Evolutionary conservation across 768 basidiomycete genomes (phyloP).

Genomic region (Austroboletus eburneus): DNA sequence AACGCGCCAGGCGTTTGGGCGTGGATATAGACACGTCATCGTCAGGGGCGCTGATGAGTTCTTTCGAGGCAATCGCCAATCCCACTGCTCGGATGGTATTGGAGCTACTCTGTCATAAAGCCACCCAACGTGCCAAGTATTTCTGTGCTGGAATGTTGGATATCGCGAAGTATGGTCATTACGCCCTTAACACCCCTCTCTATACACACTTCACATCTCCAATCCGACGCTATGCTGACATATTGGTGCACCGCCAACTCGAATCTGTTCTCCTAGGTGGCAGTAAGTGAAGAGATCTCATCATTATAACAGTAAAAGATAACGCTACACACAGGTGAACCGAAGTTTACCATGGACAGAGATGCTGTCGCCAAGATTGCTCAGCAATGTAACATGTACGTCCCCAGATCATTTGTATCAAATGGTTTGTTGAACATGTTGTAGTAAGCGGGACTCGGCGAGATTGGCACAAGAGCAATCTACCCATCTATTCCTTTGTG

Average conservation of each 20-base stretch:
- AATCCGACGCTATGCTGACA: constrained; percentile 89
- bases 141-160: constrained; percentile 99
- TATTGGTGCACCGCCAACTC: constrained; percentile 94
- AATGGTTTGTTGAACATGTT: constrained; percentile 6
- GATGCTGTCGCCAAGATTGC: constrained; percentile 97
- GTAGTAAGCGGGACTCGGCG: constrained; percentile 87
- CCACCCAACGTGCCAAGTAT: constrained; percentile 95
- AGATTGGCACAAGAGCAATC: constrained; percentile 94
- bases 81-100: constrained; percentile 74
- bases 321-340: constrained; percentile 44
- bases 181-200: constrained; percentile 82
- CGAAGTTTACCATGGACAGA: constrained; percentile 95
- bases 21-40: constrained; percentile 77
- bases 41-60: constrained; percentile 78
- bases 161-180: constrained; percentile 96
- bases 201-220: constrained; percentile 95
- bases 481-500: constrained; percentile 90
- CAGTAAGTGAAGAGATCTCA: constrained; percentile 37
- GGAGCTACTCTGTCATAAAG: constrained; percentile 80
- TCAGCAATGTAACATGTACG: constrained; percentile 96
- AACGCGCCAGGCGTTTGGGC: constrained; percentile 81
- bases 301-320: background rate
- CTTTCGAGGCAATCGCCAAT: constrained; percentile 71
- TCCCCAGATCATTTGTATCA: constrained; percentile 7
- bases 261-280: constrained; percentile 80